phyloP scores from a whole-genome alignment of 2,329 filamentous ascomycete genomes.

The Remersonia thermophila region DNA sequence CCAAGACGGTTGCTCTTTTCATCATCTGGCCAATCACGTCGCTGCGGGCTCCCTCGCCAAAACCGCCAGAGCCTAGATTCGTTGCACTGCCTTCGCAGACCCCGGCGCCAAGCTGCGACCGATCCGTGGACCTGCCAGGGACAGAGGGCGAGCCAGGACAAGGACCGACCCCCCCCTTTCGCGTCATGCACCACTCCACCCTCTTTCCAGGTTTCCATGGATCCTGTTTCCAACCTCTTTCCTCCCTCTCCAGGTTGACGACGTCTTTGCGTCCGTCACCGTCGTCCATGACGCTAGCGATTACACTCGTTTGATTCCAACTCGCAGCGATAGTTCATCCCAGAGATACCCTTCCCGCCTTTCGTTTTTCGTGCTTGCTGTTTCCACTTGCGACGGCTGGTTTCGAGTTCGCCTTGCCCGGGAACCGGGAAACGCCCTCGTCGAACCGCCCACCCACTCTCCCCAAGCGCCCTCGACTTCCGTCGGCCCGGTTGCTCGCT shows the following conservation, averaged over 20 bases:
- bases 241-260: too few species aligned
- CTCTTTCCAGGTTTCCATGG: neutral
- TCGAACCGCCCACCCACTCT: too few species aligned
- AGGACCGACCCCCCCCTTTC: neutral
- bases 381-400: neutral
- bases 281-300: constrained; percentile 1
- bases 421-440: neutral
- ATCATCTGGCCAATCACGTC: neutral
- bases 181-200: neutral
- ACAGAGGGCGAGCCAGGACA: neutral
- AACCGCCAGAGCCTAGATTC: too few species aligned
- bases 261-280: constrained; percentile 5
- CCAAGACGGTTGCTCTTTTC: constrained; percentile 2
- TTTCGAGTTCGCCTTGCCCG: neutral
- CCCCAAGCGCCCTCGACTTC: too few species aligned
- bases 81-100: too few species aligned
- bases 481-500: too few species aligned
- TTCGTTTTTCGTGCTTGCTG: neutral
- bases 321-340: too few species aligned
- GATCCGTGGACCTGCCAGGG: neutral
- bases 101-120: too few species aligned
- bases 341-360: constrained; percentile 4
- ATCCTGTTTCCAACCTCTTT: neutral
- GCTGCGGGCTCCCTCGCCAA: neutral
- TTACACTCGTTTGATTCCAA: constrained; percentile 10